These are phyloP conservation scores for Solanum sejunctum DNA, from an alignment of 257 asterid species.

Conservation along the genomic window DNA sequence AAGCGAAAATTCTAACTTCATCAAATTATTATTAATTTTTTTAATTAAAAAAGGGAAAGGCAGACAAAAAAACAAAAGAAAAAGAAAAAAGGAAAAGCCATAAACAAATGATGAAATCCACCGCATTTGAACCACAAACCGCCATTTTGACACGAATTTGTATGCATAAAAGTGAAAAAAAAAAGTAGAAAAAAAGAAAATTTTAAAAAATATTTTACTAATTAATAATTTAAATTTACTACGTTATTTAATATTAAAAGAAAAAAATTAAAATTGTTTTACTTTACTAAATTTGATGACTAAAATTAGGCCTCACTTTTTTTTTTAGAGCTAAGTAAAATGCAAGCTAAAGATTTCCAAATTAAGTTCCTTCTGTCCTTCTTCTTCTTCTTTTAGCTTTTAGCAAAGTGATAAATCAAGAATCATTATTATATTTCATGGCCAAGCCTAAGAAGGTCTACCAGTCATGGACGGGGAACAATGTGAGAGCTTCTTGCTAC, in stretches of 20 bases:
- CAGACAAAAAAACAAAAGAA: neutral
- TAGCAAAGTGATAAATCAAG: neutral
- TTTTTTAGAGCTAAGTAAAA: neutral
- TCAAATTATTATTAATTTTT: too few relatives aligned
- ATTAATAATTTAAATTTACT: too few relatives aligned
- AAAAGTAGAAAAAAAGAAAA: neutral
- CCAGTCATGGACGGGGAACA: conserved; percentile 27
- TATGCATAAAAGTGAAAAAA: conserved; percentile 1
- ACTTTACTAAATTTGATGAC: neutral
- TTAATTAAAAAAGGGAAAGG: neutral
- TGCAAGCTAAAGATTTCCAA: neutral
- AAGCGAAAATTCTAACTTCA: too few relatives aligned
- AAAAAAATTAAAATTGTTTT: too few relatives aligned
- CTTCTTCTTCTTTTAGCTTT: neutral
- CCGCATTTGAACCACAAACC: conserved; percentile 17
- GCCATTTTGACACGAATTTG: conserved; percentile 27
- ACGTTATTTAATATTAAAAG: too few relatives aligned
- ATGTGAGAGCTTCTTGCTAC: conserved; percentile 12
- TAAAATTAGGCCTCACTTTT: too few relatives aligned
- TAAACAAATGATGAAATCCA: conserved; percentile 12
- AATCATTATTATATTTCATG: conserved; percentile 9
- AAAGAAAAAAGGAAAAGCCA: neutral
- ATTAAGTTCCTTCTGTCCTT: neutral
- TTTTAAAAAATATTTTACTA: too few relatives aligned
- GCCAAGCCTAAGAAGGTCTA: conserved; percentile 11